Base-by-base conservation (phyloP, 2,329 filamentous ascomycete species). In the Sordariomycetes sp. region DNA sequence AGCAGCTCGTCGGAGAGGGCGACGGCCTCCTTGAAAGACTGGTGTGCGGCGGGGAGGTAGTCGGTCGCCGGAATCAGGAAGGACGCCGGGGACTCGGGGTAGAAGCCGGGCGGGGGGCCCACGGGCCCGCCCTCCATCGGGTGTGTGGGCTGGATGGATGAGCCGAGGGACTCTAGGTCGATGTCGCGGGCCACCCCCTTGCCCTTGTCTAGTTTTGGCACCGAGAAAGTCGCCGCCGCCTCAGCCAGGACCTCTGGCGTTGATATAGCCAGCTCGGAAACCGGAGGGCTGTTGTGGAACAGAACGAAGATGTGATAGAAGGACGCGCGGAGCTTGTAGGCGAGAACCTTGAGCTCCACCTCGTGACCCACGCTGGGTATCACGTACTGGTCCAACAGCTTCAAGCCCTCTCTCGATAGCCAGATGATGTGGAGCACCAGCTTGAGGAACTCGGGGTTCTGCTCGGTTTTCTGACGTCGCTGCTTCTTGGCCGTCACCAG, bases 281-380 rank as follows among this genome's bases (percentile, higher is more conserved):
- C 81, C 0, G 86, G 79, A 0, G 92, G 92, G 56, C 89, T 84
- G 70, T 96, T 96, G 74, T 96, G 90, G 67, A 96, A 97, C 13
- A 97, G 80, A 57, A 95, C 94, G 69, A 96, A 96, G 62, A 99
- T 90, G 72, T 99, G 92, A 65, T 95, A 94, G 68, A 97, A 95
- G 22, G 90, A 95, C 17, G 94, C 94, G 60, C 90, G 85, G 15
- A 99, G 79, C 71, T 97, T 99, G 68, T 90, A 89, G 22, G 89
- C 86, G 61, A 99, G 79, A 52, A 97, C 91, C 66, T 90, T 91
- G 58, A 96, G 82, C 69, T 95, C 91, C 65, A 77, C 83, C 71
- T 84, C 89, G 65, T 82, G 86, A 63, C 79, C 84, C 58, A 89
- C 88, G 80, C 86, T 89, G 50, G 92, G 94, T 22, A 97, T 75